Evolutionary conservation across 148 eudicot species (phyloP), one percentile per base, ranked within the genome.

Genomic region (Vaccinium macrocarpon): DNA sequence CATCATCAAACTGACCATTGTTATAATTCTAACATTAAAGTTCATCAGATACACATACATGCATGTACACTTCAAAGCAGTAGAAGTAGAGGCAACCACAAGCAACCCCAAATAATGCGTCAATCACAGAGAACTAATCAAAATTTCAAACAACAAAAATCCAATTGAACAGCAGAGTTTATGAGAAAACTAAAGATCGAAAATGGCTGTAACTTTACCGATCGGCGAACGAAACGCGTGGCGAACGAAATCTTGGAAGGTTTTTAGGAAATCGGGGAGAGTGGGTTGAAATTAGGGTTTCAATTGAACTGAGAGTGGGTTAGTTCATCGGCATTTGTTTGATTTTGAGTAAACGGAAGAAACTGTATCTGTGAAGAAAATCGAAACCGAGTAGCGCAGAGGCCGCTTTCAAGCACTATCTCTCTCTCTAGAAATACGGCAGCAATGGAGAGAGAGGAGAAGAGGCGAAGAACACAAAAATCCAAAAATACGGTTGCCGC

Each of bases 401-500:
- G 38, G 48, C 79, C 81, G 64, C 27, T 78, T 21, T 46, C 73
- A 21, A 61, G 61, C 82, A 8, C 72, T 59, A 16, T 21, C 55
- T 42, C 51, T 35, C 82, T 56, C 81, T 27, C 23, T 56, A 42
- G 14, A 52, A 51, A 35, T 80, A 79, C 66, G 38, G 2, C 16
- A 6, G 21, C 12, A 12, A 46, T 50, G 56, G 15, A 23, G 32
- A 49, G 51, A 19, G 50, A 5, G 80, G 0, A 1, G 2, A 18
- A 0, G 7, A 15, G n/a, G 12, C 5, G 48, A 55, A 55, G 42
- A 29, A 56, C 68, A 56, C 84, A 83, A 83, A 83, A 83, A 57
- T 83, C 84, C 79, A 57, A 83, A 83, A 42, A 12, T 35, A 75
- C 84, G 80, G 53, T 75, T 74, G 71, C 76, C 72, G 85, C 85